phyloP scores from a whole-genome alignment of 495 filamentous ascomycete species.

The Immersiella caudata region DNA sequence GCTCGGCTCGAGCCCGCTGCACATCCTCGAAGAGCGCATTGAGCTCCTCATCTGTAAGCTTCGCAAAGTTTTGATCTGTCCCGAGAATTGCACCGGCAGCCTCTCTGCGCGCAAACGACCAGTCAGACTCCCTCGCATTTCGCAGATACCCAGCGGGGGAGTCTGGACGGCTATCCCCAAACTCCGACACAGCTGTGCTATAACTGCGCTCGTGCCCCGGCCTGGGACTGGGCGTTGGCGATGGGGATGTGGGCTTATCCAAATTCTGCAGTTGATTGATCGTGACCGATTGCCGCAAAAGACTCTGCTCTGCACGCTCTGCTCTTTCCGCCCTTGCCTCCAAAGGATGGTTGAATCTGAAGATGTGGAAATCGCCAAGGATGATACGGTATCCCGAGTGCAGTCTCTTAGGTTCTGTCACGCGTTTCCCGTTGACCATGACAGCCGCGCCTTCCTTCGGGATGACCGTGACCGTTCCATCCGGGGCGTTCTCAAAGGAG shows the following conservation, averaged over 20 bases:
- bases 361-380: conserved; percentile 97
- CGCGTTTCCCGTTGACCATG: conserved; percentile 94
- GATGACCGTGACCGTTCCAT: conserved; percentile 86
- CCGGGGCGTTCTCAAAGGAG: conserved; percentile 82
- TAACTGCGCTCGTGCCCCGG: conserved; percentile 73
- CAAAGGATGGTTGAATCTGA: conserved; percentile 96
- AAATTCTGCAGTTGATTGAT: conserved; percentile 69
- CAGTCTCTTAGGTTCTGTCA: conserved; percentile 78
- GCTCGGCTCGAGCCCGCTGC: conserved; percentile 79
- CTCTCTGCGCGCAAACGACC: conserved; percentile 92
- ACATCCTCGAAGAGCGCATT: conserved; percentile 96
- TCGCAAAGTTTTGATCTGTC: conserved; percentile 86
- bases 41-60: conserved; percentile 89
- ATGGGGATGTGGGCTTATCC: conserved; percentile 43
- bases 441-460: conserved; percentile 88
- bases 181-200: conserved; percentile 70
- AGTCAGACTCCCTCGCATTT: conserved; percentile 84
- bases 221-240: conserved; percentile 67
- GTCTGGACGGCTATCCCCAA: conserved; percentile 72
- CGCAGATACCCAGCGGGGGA: conserved; percentile 72
- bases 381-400: conserved; percentile 95
- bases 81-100: conserved; percentile 88
- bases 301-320: conserved; percentile 64
- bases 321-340: conserved; percentile 92
- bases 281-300: conserved; percentile 85